Percentiles rank a stretch among this genome's conserved stretches.
These are phyloP conservation scores for Backusella macrospora DNA, from an alignment of 192 early-diverging fungal species.

Conservation along the genomic window DNA sequence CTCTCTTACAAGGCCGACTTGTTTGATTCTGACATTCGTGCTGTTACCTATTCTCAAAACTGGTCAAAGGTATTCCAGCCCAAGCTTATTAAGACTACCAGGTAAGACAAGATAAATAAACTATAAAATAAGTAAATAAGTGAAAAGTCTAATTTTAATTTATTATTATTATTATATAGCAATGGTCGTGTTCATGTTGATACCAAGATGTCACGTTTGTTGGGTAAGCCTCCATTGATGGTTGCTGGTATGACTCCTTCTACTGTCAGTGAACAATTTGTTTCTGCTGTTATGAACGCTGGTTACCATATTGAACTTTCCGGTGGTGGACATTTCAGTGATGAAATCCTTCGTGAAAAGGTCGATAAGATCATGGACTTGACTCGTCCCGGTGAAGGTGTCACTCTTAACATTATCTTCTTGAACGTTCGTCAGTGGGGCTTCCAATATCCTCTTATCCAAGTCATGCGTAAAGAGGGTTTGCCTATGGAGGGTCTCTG, in stretches of 20 bases:
- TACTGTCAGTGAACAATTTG: slow-evolving; percentile 77
- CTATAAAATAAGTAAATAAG: background rate
- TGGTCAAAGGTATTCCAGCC: slow-evolving; percentile 89
- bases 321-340: slow-evolving; percentile 87
- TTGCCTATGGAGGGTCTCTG: slow-evolving; percentile 90
- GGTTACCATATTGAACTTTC: slow-evolving; percentile 92
- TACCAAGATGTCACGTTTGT: slow-evolving; percentile 81
- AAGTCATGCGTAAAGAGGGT: slow-evolving; percentile 79
- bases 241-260: slow-evolving; percentile 95
- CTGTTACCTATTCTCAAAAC: slow-evolving; percentile 79
- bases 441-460: slow-evolving; percentile 83
- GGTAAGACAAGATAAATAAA: slow-evolving; percentile 26
- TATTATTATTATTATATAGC: slow-evolving; percentile 19
- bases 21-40: slow-evolving; percentile 75
- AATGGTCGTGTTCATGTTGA: slow-evolving; percentile 81
- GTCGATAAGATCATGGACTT: slow-evolving; percentile 73
- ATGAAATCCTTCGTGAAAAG: slow-evolving; percentile 65
- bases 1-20: slow-evolving; percentile 75
- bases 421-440: slow-evolving; percentile 91
- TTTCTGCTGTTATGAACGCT: slow-evolving; percentile 83
- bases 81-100: slow-evolving; percentile 69
- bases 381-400: slow-evolving; percentile 79
- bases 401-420: slow-evolving; percentile 92
- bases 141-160: background rate
- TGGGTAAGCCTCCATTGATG: slow-evolving; percentile 91